A percentile compares a stretch with the other conserved stretches of the same genome.
These are phyloP conservation scores for Neobulgaria alba DNA, from an alignment of 2,329 filamentous ascomycete species.

Conservation along the genomic window DNA sequence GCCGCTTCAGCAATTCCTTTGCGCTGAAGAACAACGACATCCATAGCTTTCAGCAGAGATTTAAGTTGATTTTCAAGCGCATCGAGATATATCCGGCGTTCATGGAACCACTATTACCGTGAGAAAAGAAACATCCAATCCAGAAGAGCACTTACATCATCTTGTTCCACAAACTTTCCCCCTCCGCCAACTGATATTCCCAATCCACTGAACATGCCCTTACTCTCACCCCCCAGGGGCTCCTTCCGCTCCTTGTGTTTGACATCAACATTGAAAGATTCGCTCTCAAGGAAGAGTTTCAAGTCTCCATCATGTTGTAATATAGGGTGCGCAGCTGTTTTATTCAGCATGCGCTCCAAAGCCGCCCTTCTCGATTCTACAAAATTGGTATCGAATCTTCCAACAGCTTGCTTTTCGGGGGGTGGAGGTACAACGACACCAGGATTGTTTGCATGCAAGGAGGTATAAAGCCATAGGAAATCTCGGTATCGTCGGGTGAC, in stretches of 20 bases:
- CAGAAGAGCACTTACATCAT: slow-evolving; percentile 72
- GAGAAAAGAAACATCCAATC: slow-evolving; percentile 12
- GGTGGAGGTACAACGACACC: slow-evolving; percentile 92
- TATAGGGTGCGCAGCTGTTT: slow-evolving; percentile 79
- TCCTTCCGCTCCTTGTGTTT: slow-evolving; percentile 96
- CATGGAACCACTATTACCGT: slow-evolving; percentile 78
- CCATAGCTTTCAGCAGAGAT: slow-evolving; percentile 84
- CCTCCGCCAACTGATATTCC: slow-evolving; percentile 69
- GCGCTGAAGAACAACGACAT: slow-evolving; percentile 82
- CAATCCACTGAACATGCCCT: slow-evolving; percentile 82
- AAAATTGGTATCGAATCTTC: slow-evolving; percentile 92
- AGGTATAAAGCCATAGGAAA: slow-evolving; percentile 96
- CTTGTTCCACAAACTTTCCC: slow-evolving; percentile 93
- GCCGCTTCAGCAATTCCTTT: slow-evolving; percentile 92
- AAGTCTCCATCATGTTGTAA: slow-evolving; percentile 89
- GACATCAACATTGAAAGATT: slow-evolving; percentile 89
- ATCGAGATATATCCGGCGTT: slow-evolving; percentile 89
- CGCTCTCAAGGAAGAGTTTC: slow-evolving; percentile 94
- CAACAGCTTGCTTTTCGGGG: slow-evolving; percentile 95
- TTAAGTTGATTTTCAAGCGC: slow-evolving; percentile 88
- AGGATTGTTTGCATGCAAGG: slow-evolving; percentile 87
- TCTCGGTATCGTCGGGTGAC: slow-evolving; percentile 92
- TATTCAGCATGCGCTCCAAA: slow-evolving; percentile 96
- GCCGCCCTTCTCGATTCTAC: slow-evolving; percentile 87
- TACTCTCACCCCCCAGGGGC: slow-evolving; percentile 70